Percentiles rank a stretch among this genome's conserved stretches.
Evolutionary conservation across 176 grass and related monocot species (phyloP).

Genomic region (Triticum turgidum): DNA sequence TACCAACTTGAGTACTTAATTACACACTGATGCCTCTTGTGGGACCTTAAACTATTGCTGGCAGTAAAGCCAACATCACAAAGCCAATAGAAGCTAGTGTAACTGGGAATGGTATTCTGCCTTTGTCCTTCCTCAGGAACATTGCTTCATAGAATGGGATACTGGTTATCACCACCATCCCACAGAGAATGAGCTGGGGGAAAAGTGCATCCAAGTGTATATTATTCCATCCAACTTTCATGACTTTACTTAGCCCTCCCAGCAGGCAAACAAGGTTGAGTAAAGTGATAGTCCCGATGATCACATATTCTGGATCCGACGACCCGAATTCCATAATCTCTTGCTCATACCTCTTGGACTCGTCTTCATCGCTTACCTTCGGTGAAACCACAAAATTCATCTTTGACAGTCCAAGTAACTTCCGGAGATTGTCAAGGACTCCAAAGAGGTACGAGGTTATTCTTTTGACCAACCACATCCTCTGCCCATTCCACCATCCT

Average conservation of each 20-base stretch:
- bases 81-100: constrained; percentile 44
- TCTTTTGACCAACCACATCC: constrained; percentile 68
- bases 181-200: constrained; percentile 57
- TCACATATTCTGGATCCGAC: constrained; percentile 47
- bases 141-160: constrained; percentile 72
- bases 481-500: constrained; percentile 80
- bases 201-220: constrained; percentile 32
- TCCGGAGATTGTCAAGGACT: constrained; percentile 36
- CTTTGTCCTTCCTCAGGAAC: constrained; percentile 68
- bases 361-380: constrained; percentile 52
- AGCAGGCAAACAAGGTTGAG: constrained; percentile 55
- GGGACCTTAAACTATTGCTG: constrained; percentile 37
- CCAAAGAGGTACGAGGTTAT: constrained; percentile 61
- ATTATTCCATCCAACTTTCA: background rate
- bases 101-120: constrained; percentile 50
- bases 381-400: constrained; percentile 54
- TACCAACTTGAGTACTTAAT: background rate
- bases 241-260: constrained; percentile 25
- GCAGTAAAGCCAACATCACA: constrained; percentile 29
- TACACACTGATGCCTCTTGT: background rate
- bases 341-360: constrained; percentile 58
- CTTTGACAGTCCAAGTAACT: constrained; percentile 45
- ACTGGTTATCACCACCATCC: constrained; percentile 44
- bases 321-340: constrained; percentile 80
- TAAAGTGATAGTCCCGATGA: constrained; percentile 54